phyloP scores from a whole-genome alignment of 208 protist species.

The Acanthamoeba royreba region DNA sequence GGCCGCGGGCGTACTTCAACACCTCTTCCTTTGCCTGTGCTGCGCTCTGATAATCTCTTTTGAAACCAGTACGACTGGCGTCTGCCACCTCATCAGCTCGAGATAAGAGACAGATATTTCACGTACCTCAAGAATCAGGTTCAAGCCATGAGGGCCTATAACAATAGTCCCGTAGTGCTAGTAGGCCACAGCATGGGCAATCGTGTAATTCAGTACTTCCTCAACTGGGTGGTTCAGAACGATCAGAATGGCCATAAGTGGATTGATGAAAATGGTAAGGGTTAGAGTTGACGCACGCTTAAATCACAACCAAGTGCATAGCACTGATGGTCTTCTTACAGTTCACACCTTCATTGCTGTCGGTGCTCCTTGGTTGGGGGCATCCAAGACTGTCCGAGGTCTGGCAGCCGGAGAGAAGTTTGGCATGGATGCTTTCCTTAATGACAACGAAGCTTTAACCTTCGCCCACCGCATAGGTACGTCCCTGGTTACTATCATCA shows the following conservation, averaged over 20 bases:
- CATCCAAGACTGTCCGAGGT: neutral
- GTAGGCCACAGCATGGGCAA: constrained; percentile 44
- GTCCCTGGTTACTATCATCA: neutral
- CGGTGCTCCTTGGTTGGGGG: constrained; percentile 1
- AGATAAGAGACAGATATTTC: neutral
- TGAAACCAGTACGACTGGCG: neutral
- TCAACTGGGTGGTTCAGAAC: neutral
- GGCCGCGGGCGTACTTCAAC: too few species aligned
- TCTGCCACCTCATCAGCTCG: neutral
- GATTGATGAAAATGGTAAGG: too few species aligned
- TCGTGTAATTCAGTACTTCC: constrained; percentile 37
- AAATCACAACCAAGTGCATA: too few species aligned
- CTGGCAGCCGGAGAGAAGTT: neutral
- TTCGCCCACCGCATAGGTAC: neutral
- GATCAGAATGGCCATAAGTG: neutral
- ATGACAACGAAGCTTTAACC: neutral
- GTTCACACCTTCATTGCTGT: constrained; percentile 45
- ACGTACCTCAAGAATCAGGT: neutral
- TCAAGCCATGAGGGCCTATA: neutral
- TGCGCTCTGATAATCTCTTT: too few species aligned
- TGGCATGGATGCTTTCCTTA: neutral
- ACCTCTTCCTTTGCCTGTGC: too few species aligned
- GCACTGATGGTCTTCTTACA: too few species aligned
- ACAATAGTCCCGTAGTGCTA: neutral
- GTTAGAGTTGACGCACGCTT: too few species aligned